Percentiles rank a stretch among this genome's conserved stretches.
These are phyloP conservation scores for Populus deltoides DNA, from an alignment of 345 rosid genomes.

Conservation along the genomic window DNA sequence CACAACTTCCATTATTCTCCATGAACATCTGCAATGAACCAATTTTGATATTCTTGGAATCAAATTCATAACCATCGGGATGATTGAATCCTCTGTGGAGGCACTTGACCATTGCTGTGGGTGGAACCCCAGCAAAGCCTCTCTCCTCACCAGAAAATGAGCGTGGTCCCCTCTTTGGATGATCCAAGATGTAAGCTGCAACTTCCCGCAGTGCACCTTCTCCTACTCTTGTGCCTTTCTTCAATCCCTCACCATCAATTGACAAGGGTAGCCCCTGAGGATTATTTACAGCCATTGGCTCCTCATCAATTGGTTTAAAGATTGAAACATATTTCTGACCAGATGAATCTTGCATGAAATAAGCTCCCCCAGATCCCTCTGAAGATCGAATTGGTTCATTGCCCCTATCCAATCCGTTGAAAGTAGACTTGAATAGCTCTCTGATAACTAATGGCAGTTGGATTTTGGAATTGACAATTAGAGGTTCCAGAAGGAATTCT, in stretches of 20 bases:
- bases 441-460: slow-evolving; percentile 40
- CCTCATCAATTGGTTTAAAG: slow-evolving; percentile 86
- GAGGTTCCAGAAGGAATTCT: slow-evolving; percentile 60
- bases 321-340: slow-evolving; percentile 62
- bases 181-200: slow-evolving; percentile 83
- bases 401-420: slow-evolving; percentile 62
- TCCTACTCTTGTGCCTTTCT: slow-evolving; percentile 80
- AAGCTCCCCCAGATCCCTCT: slow-evolving; percentile 88
- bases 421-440: slow-evolving; percentile 58
- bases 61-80: slow-evolving; percentile 50
- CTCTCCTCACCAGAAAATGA: slow-evolving; percentile 33
- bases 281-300: slow-evolving; percentile 83
- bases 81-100: slow-evolving; percentile 67
- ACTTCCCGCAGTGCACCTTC: slow-evolving; percentile 88
- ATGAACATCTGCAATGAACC: slow-evolving; percentile 87
- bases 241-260: slow-evolving; percentile 70
- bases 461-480: slow-evolving; percentile 37
- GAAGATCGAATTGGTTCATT: slow-evolving; percentile 59
- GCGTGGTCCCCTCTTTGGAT: slow-evolving; percentile 44
- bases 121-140: slow-evolving; percentile 89
- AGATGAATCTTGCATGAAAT: slow-evolving; percentile 73
- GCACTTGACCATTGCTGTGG: slow-evolving; percentile 75
- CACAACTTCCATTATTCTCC: slow-evolving; percentile 75
- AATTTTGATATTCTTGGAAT: slow-evolving; percentile 48
- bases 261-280: slow-evolving; percentile 63